Conservation (phyloP, 208 protist species). For the Trichomonas vaginalis region DNA sequence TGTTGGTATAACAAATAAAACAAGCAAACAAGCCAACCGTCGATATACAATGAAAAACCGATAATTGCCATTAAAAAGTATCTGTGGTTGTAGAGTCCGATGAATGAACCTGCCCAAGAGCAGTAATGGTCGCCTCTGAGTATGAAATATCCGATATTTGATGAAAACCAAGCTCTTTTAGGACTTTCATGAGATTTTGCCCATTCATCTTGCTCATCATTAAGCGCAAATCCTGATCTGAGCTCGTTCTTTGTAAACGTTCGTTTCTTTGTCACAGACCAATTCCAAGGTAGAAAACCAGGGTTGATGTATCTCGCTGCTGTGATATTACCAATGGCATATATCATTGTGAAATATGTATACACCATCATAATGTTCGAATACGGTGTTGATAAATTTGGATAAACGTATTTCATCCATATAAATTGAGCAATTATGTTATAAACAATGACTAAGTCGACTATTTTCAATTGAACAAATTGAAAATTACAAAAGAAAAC, state of each 20-base stretch:
- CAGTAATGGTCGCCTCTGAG: neutral
- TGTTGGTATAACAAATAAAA: neutral
- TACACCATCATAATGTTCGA: neutral
- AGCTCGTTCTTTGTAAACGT: neutral
- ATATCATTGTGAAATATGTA: neutral
- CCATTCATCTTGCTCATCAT: neutral
- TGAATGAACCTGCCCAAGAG: neutral
- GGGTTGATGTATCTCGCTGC: neutral
- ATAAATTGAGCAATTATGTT: too few relatives aligned
- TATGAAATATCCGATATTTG: neutral
- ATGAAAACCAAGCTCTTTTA: neutral
- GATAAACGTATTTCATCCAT: neutral
- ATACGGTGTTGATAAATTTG: neutral
- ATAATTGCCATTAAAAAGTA: neutral
- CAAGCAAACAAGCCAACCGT: neutral
- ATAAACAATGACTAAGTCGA: too few relatives aligned
- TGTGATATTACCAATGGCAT: neutral
- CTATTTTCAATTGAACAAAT: too few relatives aligned
- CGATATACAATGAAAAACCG: neutral
- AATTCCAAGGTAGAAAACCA: neutral
- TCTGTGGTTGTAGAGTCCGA: neutral
- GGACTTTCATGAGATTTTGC: neutral
- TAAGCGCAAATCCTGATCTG: neutral
- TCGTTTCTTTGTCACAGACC: neutral
- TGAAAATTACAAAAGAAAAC: too few relatives aligned